phyloP scores from a whole-genome alignment of 179 eudicot genomes.

The Corrigiola litoralis region DNA sequence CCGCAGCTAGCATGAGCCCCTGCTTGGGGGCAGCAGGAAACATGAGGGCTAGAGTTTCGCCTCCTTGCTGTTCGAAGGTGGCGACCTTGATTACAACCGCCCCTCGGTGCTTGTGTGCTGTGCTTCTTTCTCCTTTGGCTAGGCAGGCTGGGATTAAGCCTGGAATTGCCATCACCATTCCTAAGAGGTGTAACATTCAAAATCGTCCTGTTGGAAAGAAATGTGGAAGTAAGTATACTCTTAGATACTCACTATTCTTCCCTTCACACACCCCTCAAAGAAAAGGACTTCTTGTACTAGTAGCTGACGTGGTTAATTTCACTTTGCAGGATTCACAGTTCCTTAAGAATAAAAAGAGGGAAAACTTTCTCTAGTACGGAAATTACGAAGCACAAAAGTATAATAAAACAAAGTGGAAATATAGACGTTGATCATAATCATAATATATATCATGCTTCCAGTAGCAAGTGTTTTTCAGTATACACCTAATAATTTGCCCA shows the following conservation, averaged over 20 bases:
- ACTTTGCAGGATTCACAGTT: background rate
- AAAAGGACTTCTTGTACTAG: background rate
- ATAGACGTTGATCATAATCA: too few species aligned
- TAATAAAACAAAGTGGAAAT: background rate
- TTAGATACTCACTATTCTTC: background rate
- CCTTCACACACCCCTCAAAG: too few species aligned
- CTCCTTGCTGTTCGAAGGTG: slow-evolving; percentile 46
- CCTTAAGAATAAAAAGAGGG: background rate
- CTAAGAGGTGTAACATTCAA: slow-evolving; percentile 49
- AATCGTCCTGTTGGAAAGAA: slow-evolving; percentile 55
- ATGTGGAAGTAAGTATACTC: slow-evolving; percentile 44
- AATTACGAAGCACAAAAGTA: background rate
- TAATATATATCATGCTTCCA: too few species aligned
- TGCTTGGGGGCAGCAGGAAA: slow-evolving; percentile 43
- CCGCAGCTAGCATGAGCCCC: slow-evolving; percentile 49
- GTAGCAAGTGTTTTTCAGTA: too few species aligned
- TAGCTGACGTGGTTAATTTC: background rate
- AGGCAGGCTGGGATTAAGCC: slow-evolving; percentile 52
- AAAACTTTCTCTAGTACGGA: background rate
- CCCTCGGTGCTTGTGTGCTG: slow-evolving; percentile 53
- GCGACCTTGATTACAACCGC: slow-evolving; percentile 41
- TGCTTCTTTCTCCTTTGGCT: slow-evolving; percentile 47
- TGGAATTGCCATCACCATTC: slow-evolving; percentile 45
- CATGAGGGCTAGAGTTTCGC: slow-evolving; percentile 33
- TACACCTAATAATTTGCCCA: too few species aligned